phyloP scores from a whole-genome alignment of 495 filamentous ascomycete species.

The Astrocystis sublimbata region DNA sequence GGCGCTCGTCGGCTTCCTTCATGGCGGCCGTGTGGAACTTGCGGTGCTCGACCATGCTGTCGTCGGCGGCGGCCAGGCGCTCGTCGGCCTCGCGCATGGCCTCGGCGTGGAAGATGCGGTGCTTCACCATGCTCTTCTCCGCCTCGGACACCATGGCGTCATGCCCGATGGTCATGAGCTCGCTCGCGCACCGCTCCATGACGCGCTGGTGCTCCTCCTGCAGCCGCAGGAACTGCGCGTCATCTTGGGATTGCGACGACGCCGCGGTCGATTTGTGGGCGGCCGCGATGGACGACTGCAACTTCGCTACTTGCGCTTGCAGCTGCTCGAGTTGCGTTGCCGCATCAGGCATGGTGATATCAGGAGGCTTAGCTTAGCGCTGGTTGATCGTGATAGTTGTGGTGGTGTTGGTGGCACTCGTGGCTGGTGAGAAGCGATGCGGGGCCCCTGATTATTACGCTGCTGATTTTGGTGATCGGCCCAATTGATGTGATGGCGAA shows the following conservation, averaged over 20 bases:
- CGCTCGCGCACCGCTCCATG: neutral
- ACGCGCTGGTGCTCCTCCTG: neutral
- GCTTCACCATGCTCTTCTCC: slow-evolving; percentile 9
- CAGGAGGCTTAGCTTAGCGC: too few species aligned
- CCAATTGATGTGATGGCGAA: too few species aligned
- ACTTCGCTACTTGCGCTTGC: slow-evolving; percentile 1
- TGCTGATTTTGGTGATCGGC: too few species aligned
- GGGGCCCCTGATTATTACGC: too few species aligned
- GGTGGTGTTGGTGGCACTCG: too few species aligned
- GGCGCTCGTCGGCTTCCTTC: slow-evolving; percentile 2
- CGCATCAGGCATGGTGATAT: neutral
- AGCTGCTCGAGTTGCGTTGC: neutral
- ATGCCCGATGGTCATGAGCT: neutral
- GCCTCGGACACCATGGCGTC: slow-evolving; percentile 9
- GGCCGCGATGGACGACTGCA: neutral
- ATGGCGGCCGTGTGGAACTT: neutral
- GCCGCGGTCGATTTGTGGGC: neutral
- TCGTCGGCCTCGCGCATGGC: slow-evolving; percentile 11
- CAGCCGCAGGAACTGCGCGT: neutral
- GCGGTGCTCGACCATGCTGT: slow-evolving; percentile 7
- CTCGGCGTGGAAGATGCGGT: slow-evolving; percentile 3
- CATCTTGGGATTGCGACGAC: neutral
- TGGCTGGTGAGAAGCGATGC: too few species aligned
- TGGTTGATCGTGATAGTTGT: too few species aligned
- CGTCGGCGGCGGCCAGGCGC: neutral